These are phyloP conservation scores for Cyclaneusma minus DNA, from an alignment of 2,329 filamentous ascomycete species.

Conservation along the genomic window DNA sequence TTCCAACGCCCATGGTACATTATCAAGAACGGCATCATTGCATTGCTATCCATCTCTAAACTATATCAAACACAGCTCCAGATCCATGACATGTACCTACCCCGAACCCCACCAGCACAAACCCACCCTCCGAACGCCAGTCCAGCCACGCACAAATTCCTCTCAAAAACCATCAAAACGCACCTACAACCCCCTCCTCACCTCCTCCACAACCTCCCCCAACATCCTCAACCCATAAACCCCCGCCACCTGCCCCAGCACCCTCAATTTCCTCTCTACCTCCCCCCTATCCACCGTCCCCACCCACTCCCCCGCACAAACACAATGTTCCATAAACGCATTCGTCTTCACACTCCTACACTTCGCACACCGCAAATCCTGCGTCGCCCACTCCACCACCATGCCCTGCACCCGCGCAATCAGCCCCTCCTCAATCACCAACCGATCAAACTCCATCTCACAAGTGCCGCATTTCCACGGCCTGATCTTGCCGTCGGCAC, in stretches of 20 bases:
- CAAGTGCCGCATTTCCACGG: constrained; percentile 70
- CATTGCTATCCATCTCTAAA: too few relatives aligned
- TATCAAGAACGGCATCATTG: too few relatives aligned
- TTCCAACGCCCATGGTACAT: too few relatives aligned
- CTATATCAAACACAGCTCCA: too few relatives aligned
- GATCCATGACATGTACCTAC: too few relatives aligned
- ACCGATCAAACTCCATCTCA: constrained; percentile 56
- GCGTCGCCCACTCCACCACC: constrained; percentile 68
- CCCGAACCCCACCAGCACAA: too few relatives aligned
- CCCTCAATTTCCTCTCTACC: constrained; percentile 45
- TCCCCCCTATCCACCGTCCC: constrained; percentile 54
- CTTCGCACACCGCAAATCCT: constrained; percentile 69
- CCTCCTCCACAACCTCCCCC: constrained; percentile 52
- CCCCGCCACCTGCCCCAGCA: constrained; percentile 59
- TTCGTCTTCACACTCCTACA: constrained; percentile 66
- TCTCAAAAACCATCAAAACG: too few relatives aligned
- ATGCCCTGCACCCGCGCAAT: constrained; percentile 61
- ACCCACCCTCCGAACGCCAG: too few relatives aligned
- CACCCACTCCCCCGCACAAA: constrained; percentile 76
- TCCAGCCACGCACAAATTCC: too few relatives aligned
- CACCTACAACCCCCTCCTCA: constrained; percentile 34
- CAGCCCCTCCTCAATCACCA: constrained; percentile 71
- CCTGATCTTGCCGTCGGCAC: constrained; percentile 16
- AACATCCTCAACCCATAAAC: constrained; percentile 77
- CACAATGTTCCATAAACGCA: constrained; percentile 94